These are phyloP conservation scores for Eragrostis tef DNA, from an alignment of 202 grass and related monocot species.

Conservation along the genomic window DNA sequence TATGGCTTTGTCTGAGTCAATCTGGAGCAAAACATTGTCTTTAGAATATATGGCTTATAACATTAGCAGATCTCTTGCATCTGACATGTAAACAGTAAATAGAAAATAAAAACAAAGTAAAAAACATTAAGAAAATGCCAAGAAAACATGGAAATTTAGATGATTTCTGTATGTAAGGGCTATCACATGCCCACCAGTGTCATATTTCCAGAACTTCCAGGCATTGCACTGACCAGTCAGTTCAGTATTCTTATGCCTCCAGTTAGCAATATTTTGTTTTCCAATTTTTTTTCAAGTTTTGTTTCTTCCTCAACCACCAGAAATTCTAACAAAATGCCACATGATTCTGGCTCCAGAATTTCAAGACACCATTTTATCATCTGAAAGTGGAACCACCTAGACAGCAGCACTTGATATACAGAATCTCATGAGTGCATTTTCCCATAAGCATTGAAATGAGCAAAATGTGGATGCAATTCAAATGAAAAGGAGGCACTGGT, in stretches of 20 bases:
- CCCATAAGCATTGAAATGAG: neutral
- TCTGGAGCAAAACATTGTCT: slow-evolving; percentile 59
- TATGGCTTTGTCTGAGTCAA: slow-evolving; percentile 87
- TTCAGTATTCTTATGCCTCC: neutral
- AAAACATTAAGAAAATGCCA: neutral
- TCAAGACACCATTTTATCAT: neutral
- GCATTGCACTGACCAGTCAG: neutral
- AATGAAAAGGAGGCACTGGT: neutral
- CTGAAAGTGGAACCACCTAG: neutral
- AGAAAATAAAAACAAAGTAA: slow-evolving; percentile 11
- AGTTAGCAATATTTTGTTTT: neutral
- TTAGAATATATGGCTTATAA: slow-evolving; percentile 8
- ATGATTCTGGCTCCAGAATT: neutral
- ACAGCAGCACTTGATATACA: neutral
- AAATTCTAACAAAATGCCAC: neutral
- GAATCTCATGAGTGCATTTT: neutral
- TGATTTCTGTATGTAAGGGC: neutral
- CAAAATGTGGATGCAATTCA: neutral
- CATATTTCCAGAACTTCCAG: neutral
- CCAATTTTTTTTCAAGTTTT: neutral
- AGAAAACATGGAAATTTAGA: neutral
- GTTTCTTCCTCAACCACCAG: neutral
- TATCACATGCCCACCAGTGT: neutral
- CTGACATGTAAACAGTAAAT: neutral
- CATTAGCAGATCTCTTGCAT: neutral